These are phyloP conservation scores for Lotus japonicus DNA, from an alignment of 306 rosid species.

Conservation along the genomic window DNA sequence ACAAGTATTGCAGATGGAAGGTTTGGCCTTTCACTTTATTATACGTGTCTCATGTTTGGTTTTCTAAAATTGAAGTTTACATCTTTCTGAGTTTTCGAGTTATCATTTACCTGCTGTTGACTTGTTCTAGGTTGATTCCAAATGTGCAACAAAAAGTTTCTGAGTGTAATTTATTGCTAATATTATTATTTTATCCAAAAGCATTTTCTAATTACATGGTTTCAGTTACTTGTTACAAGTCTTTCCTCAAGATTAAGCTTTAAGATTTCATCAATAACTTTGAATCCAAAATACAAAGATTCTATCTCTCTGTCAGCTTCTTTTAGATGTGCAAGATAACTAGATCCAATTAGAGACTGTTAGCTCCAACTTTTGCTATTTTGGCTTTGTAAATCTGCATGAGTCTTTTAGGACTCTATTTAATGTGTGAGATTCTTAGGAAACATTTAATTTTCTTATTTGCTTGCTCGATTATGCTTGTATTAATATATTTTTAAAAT, in stretches of 20 bases:
- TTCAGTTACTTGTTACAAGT: not conserved
- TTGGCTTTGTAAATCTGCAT: not conserved
- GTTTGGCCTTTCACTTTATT: slow-evolving; percentile 35
- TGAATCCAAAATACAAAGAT: not conserved
- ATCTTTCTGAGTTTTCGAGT: not conserved
- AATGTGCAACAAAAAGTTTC: not conserved
- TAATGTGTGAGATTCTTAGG: not conserved
- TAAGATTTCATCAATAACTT: not conserved
- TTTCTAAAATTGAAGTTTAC: not conserved
- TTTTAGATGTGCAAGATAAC: not conserved
- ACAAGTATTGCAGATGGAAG: slow-evolving; percentile 98
- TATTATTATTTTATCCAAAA: not conserved
- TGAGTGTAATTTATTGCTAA: not conserved
- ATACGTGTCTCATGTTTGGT: not conserved
- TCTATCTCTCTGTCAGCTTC: not conserved
- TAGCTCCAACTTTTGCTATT: not conserved
- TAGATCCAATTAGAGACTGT: slow-evolving; percentile 11
- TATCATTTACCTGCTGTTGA: not conserved
- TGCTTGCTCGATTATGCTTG: not conserved
- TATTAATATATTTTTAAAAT: slow-evolving; percentile 4
- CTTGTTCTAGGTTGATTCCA: slow-evolving; percentile 2
- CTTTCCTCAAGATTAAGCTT: slow-evolving; percentile 2
- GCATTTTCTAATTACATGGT: not conserved
- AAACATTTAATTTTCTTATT: not conserved
- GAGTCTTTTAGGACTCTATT: not conserved